A percentile compares a stretch with the other conserved stretches of the same genome.
Evolutionary conservation across 495 filamentous ascomycete genomes (phyloP).

Genomic region (Cercophora newfieldiana): DNA sequence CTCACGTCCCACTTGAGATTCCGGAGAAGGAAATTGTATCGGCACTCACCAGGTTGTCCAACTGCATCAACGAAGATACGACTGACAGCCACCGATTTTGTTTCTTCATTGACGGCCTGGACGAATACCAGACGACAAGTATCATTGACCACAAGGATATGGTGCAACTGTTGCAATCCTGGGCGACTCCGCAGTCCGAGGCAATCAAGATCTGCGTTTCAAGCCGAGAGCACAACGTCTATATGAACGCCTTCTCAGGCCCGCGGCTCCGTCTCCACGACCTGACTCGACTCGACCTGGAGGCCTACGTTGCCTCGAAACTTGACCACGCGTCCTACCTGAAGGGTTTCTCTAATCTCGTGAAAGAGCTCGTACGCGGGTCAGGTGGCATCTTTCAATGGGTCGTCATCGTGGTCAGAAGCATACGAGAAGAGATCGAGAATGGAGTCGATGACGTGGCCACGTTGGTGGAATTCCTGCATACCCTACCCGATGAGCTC

Average conservation of each 20-base stretch:
- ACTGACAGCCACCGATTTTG: slow-evolving; percentile 14
- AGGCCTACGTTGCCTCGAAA: slow-evolving; percentile 25
- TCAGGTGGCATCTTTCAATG: slow-evolving; percentile 22
- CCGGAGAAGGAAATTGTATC: neutral
- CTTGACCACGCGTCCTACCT: slow-evolving; percentile 23
- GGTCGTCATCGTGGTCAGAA: slow-evolving; percentile 14
- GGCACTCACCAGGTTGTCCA: neutral
- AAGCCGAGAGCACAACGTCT: slow-evolving; percentile 43
- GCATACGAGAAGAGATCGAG: slow-evolving; percentile 11
- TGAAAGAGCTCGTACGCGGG: neutral
- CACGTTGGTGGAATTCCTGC: neutral
- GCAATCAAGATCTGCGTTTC: slow-evolving; percentile 46
- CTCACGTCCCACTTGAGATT: neutral
- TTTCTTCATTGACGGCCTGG: too few species aligned
- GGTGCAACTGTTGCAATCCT: slow-evolving; percentile 4
- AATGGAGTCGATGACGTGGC: neutral
- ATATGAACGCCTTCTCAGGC: slow-evolving; percentile 34
- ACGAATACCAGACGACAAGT: slow-evolving; percentile 34
- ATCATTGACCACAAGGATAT: slow-evolving; percentile 12
- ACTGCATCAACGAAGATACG: too few species aligned
- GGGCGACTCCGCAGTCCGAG: slow-evolving; percentile 5
- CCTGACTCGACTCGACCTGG: slow-evolving; percentile 20
- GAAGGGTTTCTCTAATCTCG: neutral
- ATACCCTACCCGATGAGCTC: slow-evolving; percentile 6
- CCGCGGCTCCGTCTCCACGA: slow-evolving; percentile 18